Evolutionary conservation across 805 yeast species (phyloP).

Genomic region (Yarrowia bubula): DNA sequence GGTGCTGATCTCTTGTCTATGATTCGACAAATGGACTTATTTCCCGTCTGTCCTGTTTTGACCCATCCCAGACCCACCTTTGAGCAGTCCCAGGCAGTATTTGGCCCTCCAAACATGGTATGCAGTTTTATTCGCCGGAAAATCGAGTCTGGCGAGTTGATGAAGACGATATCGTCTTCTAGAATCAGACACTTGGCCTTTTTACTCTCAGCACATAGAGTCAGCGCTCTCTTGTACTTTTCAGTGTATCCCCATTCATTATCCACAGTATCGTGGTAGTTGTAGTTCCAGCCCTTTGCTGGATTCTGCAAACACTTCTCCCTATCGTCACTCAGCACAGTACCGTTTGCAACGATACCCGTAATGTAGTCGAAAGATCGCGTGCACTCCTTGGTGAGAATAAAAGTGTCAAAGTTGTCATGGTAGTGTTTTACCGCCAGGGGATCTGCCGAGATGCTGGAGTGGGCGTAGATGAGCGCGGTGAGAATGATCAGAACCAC

Average conservation of each 20-base stretch:
- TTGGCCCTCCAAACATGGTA: constrained; percentile 31
- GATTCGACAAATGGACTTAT: constrained; percentile 31
- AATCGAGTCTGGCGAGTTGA: constrained; percentile 25
- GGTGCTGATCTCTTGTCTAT: constrained; percentile 27
- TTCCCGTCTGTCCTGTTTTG: constrained; percentile 30
- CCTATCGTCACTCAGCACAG: neutral
- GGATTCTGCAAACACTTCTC: neutral
- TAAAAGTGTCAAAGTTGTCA: constrained; percentile 14
- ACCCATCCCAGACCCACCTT: constrained; percentile 31
- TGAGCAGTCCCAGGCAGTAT: constrained; percentile 31
- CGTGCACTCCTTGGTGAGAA: constrained; percentile 16
- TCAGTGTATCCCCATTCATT: constrained; percentile 16
- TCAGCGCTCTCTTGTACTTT: constrained; percentile 10
- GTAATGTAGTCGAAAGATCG: constrained; percentile 16
- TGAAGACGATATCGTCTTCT: constrained; percentile 31
- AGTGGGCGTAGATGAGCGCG: neutral
- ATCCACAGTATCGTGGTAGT: neutral
- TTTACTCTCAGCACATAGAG: constrained; percentile 28
- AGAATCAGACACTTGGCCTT: constrained; percentile 30
- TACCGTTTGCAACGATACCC: neutral
- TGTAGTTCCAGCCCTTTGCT: neutral
- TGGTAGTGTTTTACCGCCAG: neutral
- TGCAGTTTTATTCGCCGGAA: constrained; percentile 24
- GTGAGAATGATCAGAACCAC: neutral
- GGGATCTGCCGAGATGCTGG: constrained; percentile 6